Evolutionary conservation across 2,329 filamentous ascomycete species (phyloP), one percentile per base, ranked within the genome.

Genomic region (Paramyrothecium roridum): DNA sequence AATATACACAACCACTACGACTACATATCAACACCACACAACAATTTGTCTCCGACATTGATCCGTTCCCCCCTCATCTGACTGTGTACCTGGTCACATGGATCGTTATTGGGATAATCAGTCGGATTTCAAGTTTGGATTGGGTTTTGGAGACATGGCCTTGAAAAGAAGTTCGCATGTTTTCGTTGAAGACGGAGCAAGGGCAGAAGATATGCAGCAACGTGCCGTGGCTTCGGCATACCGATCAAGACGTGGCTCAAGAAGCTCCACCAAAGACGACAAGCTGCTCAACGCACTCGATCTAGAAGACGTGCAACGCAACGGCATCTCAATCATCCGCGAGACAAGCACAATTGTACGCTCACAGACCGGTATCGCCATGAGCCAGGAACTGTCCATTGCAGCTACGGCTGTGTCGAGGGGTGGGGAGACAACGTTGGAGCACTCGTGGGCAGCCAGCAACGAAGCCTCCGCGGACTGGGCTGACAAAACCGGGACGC

Each of bases 341-440:
- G 66, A 68, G 23, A 37, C 56, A 3, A 52, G 57, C 13, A 34
- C 54, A 34, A 46, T 60, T 13, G 55, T 54, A 10, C 58, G 60
- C 26, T 61, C 64, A 8, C 62, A 64, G 19, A 64, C 54, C 53
- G 50, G 43, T 1, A 45, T 52, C 8, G 49, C 53, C 34, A 6
- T 20, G n/a, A 50, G 37, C 37, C 59, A 59, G 50, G 63, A 64
- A 34, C 40, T 21, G 3, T 60, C 60, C 13, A 47, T 60, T 17
- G 57, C 57, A 2, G n/a, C 52, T 1, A 53, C 52, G 2, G 57
- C 55, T 3, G 61, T 51, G 48, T 54, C 55, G 4, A 58, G 59
- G 20, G 61, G 26, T 30, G 26, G 37, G 16, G 37, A 43, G 37
- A 43, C 13, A 19, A 13, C 37, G 12, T 8, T 19, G 37, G 37